Evolutionary conservation across 805 yeast genomes (phyloP).

Genomic region (Teunomyces barrocoloradensis): DNA sequence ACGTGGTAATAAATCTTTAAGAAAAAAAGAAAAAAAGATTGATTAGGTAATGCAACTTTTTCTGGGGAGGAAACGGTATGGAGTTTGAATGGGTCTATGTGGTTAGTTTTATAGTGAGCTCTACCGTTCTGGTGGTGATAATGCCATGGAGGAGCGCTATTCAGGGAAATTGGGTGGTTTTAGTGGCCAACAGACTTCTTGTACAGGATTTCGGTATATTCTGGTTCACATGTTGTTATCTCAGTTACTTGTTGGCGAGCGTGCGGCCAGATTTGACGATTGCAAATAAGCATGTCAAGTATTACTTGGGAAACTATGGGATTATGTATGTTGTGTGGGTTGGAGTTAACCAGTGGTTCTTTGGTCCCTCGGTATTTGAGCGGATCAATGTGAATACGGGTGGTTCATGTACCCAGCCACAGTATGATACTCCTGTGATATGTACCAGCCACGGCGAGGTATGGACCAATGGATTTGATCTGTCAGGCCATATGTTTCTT

Average conservation of each 20-base stretch:
- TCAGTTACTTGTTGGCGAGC: conserved; percentile 7
- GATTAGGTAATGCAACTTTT: neutral
- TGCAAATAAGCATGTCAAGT: conserved; percentile 4
- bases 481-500: conserved; percentile 53
- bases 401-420: conserved; percentile 22
- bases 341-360: conserved; percentile 26
- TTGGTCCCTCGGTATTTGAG: conserved; percentile 34
- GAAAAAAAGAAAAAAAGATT: neutral
- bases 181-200: conserved; percentile 19
- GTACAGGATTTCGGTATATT: conserved; percentile 28
- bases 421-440: conserved; percentile 7
- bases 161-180: conserved; percentile 9
- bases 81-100: conserved; percentile 1
- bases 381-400: conserved; percentile 21
- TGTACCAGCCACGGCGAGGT: conserved; percentile 22
- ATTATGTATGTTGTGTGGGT: conserved; percentile 10
- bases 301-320: conserved; percentile 9
- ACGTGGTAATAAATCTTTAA: neutral
- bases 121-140: neutral
- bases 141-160: conserved; percentile 11
- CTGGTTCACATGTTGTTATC: conserved; percentile 24
- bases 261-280: conserved; percentile 2
- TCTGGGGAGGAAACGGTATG: neutral
- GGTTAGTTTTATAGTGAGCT: neutral
- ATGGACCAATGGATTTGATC: conserved; percentile 53